phyloP scores from a whole-genome alignment of 192 early-diverging fungal species.

The Backusella circina region DNA sequence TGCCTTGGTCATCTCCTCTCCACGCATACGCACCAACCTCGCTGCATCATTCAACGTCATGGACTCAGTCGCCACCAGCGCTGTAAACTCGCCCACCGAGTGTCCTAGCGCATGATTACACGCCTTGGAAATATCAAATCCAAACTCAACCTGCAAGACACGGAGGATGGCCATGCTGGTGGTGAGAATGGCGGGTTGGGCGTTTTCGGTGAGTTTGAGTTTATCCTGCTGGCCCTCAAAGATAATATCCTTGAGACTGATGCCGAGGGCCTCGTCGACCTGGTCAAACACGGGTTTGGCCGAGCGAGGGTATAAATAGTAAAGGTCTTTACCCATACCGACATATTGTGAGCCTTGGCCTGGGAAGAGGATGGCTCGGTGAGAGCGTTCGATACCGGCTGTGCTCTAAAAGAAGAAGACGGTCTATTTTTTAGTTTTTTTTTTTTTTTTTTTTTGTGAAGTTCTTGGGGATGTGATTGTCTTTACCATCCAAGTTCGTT shows the following conservation, averaged over 20 bases:
- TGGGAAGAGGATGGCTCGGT: slow-evolving; percentile 32
- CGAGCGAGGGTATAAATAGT: slow-evolving; percentile 58
- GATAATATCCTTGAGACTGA: slow-evolving; percentile 69
- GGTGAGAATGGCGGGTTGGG: slow-evolving; percentile 57
- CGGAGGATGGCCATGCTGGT: slow-evolving; percentile 84
- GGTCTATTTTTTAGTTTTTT: not conserved
- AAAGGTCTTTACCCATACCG: slow-evolving; percentile 93
- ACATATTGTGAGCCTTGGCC: slow-evolving; percentile 84
- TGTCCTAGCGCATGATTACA: slow-evolving; percentile 89
- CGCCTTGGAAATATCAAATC: slow-evolving; percentile 69
- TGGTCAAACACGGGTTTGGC: slow-evolving; percentile 86
- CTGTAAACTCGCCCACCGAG: slow-evolving; percentile 90
- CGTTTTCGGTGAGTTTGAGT: slow-evolving; percentile 65
- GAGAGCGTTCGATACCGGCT: slow-evolving; percentile 30
- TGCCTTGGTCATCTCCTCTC: slow-evolving; percentile 82
- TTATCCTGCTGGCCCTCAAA: slow-evolving; percentile 76
- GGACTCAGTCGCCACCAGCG: slow-evolving; percentile 64
- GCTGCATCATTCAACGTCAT: slow-evolving; percentile 77
- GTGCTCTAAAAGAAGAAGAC: slow-evolving; percentile 14
- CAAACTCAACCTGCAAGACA: slow-evolving; percentile 79
- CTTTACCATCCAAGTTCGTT: not conserved
- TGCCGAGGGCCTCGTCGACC: slow-evolving; percentile 75
- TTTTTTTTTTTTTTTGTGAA: not conserved
- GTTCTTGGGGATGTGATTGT: not conserved
- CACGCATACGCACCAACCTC: slow-evolving; percentile 78